Evolutionary conservation across 352 stramenopile genomes (phyloP).

Genomic region (Globisporangium heterothallicum): DNA sequence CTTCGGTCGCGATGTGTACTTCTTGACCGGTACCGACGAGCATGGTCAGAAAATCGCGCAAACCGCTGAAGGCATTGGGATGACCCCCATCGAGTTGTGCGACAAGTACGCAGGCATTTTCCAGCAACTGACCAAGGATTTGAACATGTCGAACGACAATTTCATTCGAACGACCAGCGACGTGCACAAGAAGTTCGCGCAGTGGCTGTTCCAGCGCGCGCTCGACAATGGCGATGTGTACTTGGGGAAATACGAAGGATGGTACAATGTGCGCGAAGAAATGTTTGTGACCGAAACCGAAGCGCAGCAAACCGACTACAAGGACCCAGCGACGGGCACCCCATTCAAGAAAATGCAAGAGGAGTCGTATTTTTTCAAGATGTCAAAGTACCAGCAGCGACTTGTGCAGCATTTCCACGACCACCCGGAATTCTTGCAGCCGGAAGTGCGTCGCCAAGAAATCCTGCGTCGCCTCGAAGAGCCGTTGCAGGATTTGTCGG

Average conservation of each 20-base stretch:
- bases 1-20: slow-evolving; percentile 81
- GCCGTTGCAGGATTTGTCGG: slow-evolving; percentile 93
- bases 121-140: slow-evolving; percentile 78
- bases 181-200: slow-evolving; percentile 92
- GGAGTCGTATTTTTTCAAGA: slow-evolving; percentile 99
- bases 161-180: slow-evolving; percentile 96
- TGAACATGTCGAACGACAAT: slow-evolving; percentile 84
- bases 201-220: slow-evolving; percentile 93
- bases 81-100: slow-evolving; percentile 94
- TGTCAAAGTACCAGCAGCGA: slow-evolving; percentile 96
- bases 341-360: slow-evolving; percentile 97
- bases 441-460: slow-evolving; percentile 91
- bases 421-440: slow-evolving; percentile 95
- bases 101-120: slow-evolving; percentile 92
- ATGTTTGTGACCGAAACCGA: slow-evolving; percentile 98
- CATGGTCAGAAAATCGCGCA: slow-evolving; percentile 99
- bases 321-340: slow-evolving; percentile 89
- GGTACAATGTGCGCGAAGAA: slow-evolving; percentile 99
- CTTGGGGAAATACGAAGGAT: slow-evolving; percentile 95
- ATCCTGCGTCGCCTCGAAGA: slow-evolving; percentile 93
- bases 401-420: slow-evolving; percentile 95
- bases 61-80: slow-evolving; percentile 88
- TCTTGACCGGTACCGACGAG: slow-evolving; percentile 93
- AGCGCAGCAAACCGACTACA: slow-evolving; percentile 93
- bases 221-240: slow-evolving; percentile 95